These are phyloP conservation scores for Dittrichia graveolens DNA, from an alignment of 129 eudicot species.

Conservation along the genomic window DNA sequence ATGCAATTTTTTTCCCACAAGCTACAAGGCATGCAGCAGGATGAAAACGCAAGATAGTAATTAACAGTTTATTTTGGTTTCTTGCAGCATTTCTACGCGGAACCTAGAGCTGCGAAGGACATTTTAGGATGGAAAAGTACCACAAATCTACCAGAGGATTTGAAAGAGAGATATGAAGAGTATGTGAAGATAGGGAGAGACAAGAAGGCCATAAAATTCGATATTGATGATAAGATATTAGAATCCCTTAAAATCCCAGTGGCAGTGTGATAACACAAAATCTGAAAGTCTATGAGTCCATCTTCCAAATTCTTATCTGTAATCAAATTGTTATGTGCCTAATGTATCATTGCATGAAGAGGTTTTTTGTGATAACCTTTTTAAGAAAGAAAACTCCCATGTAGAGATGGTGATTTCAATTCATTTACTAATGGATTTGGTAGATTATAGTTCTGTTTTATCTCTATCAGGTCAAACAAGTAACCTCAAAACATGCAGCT, in stretches of 20 bases:
- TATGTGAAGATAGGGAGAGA: slow-evolving; percentile 96
- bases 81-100: slow-evolving; percentile 96
- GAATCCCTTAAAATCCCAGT: slow-evolving; percentile 74
- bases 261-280: slow-evolving; percentile 49
- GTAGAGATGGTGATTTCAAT: not conserved
- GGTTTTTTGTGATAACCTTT: not conserved
- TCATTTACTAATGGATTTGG: too few relatives aligned
- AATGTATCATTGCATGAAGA: slow-evolving; percentile 12
- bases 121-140: slow-evolving; percentile 73
- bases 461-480: not conserved
- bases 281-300: slow-evolving; percentile 21
- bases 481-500: not conserved
- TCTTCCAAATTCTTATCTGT: slow-evolving; percentile 21
- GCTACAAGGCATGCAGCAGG: not conserved
- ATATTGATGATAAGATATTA: slow-evolving; percentile 85
- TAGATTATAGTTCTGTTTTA: too few relatives aligned
- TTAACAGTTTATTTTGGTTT: not conserved
- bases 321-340: not conserved
- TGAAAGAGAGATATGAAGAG: slow-evolving; percentile 89
- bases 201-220: slow-evolving; percentile 80
- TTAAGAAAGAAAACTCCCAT: slow-evolving; percentile 6
- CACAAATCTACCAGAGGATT: slow-evolving; percentile 76
- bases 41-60: not conserved
- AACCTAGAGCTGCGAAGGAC: slow-evolving; percentile 97
- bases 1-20: not conserved